Percentiles rank a stretch among this genome's conserved stretches.
phyloP scores from a whole-genome alignment of 176 grass and related monocot genomes.

The maize (Zea mays) region Zm-B73-REFERENCE-NAM-5.0 NC_050100.1:11871501-11872000 shows the following conservation, averaged over 20 bases:
- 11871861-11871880: too few relatives aligned
- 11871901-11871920: too few relatives aligned
- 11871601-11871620: background rate
- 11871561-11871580: background rate
- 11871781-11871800: too few relatives aligned
- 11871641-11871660: background rate
- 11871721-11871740: conserved; percentile 10
- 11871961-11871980: too few relatives aligned
- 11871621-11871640: background rate
- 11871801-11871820: too few relatives aligned
- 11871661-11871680: background rate
- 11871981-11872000: too few relatives aligned
- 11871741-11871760: background rate
- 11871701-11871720: background rate
- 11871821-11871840: too few relatives aligned
- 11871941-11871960: too few relatives aligned
- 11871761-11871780: too few relatives aligned
- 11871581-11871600: background rate
- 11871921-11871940: too few relatives aligned
- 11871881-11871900: too few relatives aligned
- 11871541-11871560: background rate
- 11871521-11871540: background rate
- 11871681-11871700: background rate
- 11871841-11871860: too few relatives aligned
- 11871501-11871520: conserved; percentile 19